phyloP scores from a whole-genome alignment of 2,329 filamentous ascomycete genomes.

The Scolecobasidium constrictum region DNA sequence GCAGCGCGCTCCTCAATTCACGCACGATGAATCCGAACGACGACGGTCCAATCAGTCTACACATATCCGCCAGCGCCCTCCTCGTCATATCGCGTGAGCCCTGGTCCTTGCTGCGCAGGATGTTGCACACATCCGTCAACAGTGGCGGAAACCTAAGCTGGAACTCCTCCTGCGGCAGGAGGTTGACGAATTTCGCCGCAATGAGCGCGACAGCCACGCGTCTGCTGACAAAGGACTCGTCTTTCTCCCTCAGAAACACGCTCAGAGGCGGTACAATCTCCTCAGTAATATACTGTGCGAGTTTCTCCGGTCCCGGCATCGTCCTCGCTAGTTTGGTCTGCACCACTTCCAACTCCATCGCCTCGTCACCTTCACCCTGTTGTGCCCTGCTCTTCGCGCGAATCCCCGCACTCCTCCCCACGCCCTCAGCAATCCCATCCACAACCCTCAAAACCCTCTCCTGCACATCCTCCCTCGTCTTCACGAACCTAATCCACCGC shows the following conservation, averaged over 20 bases:
- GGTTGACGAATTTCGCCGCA: constrained; percentile 72
- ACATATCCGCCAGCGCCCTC: constrained; percentile 77
- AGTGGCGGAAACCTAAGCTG: constrained; percentile 68
- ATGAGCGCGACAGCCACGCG: constrained; percentile 85
- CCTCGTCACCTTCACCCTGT: constrained; percentile 25
- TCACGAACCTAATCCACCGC: constrained; percentile 73
- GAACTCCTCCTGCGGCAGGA: constrained; percentile 65
- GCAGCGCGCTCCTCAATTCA: constrained; percentile 73
- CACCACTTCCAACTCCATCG: constrained; percentile 10
- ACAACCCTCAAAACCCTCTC: constrained; percentile 79
- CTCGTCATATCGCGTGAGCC: constrained; percentile 86
- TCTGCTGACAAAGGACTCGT: constrained; percentile 86
- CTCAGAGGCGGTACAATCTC: constrained; percentile 69
- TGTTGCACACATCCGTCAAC: constrained; percentile 84
- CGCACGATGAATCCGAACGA: constrained; percentile 92
- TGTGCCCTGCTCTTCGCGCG: constrained; percentile 19
- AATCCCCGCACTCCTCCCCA: constrained; percentile 42
- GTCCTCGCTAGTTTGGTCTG: constrained; percentile 45
- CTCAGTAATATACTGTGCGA: constrained; percentile 60
- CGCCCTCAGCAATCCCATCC: constrained; percentile 67
- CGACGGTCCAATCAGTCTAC: constrained; percentile 64
- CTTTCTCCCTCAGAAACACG: constrained; percentile 85
- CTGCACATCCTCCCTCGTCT: constrained; percentile 68
- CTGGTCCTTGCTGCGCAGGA: constrained; percentile 77
- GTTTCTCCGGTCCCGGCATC: constrained; percentile 55